Evolutionary conservation across 257 asterid species (phyloP).

Genomic region (Capsicum pubescens): DNA sequence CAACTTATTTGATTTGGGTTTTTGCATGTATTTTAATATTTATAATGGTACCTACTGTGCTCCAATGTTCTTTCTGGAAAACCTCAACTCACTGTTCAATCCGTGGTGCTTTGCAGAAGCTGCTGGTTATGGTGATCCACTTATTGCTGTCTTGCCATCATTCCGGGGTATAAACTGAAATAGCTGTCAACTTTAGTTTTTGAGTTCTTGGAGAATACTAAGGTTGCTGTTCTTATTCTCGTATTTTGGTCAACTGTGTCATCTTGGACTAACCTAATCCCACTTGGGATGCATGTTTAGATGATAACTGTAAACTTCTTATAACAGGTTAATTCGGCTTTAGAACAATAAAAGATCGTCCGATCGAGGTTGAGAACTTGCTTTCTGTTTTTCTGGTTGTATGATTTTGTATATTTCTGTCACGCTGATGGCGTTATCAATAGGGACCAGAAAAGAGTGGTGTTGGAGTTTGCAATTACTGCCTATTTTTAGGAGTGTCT

Average conservation of each 20-base stretch:
- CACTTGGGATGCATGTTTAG: slow-evolving; percentile 22
- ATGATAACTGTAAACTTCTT: slow-evolving; percentile 29
- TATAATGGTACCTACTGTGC: background rate
- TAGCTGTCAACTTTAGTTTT: slow-evolving; percentile 17
- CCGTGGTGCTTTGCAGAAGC: slow-evolving; percentile 48
- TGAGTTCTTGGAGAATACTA: slow-evolving; percentile 24
- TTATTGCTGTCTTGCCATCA: slow-evolving; percentile 53
- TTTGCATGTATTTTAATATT: background rate
- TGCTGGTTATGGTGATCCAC: slow-evolving; percentile 62
- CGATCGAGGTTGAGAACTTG: slow-evolving; percentile 18
- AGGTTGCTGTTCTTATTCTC: slow-evolving; percentile 20
- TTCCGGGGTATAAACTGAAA: slow-evolving; percentile 58
- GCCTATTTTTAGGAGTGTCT: background rate
- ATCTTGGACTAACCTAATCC: slow-evolving; percentile 13
- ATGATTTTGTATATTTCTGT: slow-evolving; percentile 28
- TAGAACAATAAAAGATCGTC: slow-evolving; percentile 29
- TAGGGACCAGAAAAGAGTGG: background rate
- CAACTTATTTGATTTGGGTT: background rate
- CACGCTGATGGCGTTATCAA: background rate
- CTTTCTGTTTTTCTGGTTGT: slow-evolving; percentile 3
- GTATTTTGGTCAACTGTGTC: slow-evolving; percentile 16
- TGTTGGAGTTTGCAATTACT: background rate
- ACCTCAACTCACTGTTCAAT: background rate
- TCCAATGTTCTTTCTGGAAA: background rate
- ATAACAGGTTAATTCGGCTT: slow-evolving; percentile 26